Conservation (phyloP, 2,329 filamentous ascomycete species). For the Sporothrix euskadiensis region DNA sequence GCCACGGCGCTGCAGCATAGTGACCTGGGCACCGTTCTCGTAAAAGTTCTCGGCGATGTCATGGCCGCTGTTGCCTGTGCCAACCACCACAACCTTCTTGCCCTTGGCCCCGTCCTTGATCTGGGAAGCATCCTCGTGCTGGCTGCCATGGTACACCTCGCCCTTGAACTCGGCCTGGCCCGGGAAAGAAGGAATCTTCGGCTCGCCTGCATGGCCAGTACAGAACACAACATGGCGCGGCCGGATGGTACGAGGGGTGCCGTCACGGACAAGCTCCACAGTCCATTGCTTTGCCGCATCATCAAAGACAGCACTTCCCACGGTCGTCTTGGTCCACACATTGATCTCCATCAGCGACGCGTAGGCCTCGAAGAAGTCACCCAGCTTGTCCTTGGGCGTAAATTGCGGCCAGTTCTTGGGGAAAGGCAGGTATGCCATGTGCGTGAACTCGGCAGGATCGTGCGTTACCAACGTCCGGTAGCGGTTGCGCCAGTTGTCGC, state of each 20-base stretch:
- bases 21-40: conserved; percentile 59
- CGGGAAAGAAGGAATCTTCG: conserved; percentile 58
- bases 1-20: conserved; percentile 60
- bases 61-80: conserved; percentile 60
- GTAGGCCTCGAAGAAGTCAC: conserved; percentile 67
- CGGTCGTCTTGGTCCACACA: conserved; percentile 59
- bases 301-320: conserved; percentile 53
- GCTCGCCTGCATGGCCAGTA: conserved; percentile 68
- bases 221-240: conserved; percentile 66
- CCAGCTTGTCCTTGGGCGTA: conserved; percentile 71
- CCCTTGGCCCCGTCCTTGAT: conserved; percentile 34
- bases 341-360: conserved; percentile 65
- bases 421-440: conserved; percentile 65
- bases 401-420: conserved; percentile 67
- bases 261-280: conserved; percentile 53
- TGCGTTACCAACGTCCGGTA: conserved; percentile 68
- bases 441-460: conserved; percentile 63
- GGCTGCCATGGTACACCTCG: conserved; percentile 55
- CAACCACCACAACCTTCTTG: conserved; percentile 53
- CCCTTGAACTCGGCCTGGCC: conserved; percentile 57
- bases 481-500: conserved; percentile 64
- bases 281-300: conserved; percentile 55
- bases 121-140: conserved; percentile 48
- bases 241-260: conserved; percentile 53
- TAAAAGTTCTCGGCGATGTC: conserved; percentile 61